These are phyloP conservation scores for Galerina marginata DNA, from an alignment of 768 basidiomycete genomes.

Conservation along the genomic window DNA sequence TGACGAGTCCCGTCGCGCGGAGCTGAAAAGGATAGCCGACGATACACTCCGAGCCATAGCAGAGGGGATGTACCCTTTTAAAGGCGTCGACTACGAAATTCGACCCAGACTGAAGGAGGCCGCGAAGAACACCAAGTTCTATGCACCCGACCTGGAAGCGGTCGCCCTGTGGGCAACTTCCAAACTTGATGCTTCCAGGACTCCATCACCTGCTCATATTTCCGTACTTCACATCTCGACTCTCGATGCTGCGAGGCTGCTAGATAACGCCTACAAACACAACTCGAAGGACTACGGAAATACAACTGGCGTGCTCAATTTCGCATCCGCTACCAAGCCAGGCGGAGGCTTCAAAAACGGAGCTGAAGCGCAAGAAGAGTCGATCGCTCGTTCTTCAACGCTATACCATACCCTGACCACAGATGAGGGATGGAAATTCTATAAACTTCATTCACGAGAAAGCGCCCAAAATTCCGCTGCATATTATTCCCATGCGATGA, in stretches of 20 bases:
- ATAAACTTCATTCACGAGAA: slow-evolving; percentile 55
- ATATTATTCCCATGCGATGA: slow-evolving; percentile 80
- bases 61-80: slow-evolving; percentile 42
- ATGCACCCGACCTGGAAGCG: slow-evolving; percentile 47
- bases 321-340: slow-evolving; percentile 76
- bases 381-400: slow-evolving; percentile 77
- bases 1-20: slow-evolving; percentile 31
- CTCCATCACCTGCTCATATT: slow-evolving; percentile 34
- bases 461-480: slow-evolving; percentile 46
- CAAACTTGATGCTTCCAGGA: slow-evolving; percentile 15
- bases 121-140: slow-evolving; percentile 55
- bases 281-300: slow-evolving; percentile 16
- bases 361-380: slow-evolving; percentile 82
- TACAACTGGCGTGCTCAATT: slow-evolving; percentile 71
- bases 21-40: slow-evolving; percentile 51
- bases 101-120: slow-evolving; percentile 28
- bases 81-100: slow-evolving; percentile 36
- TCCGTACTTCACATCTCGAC: slow-evolving; percentile 68
- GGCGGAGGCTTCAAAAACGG: slow-evolving; percentile 80
- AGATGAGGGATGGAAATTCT: slow-evolving; percentile 60
- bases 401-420: slow-evolving; percentile 68
- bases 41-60: slow-evolving; percentile 55
- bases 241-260: slow-evolving; percentile 59
- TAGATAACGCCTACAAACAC: slow-evolving; percentile 26
- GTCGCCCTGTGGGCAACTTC: slow-evolving; percentile 52